Evolutionary conservation across 2,329 filamentous ascomycete genomes (phyloP), one percentile per base, ranked within the genome.

Genomic region (Fusarium oxysporum): DNA sequence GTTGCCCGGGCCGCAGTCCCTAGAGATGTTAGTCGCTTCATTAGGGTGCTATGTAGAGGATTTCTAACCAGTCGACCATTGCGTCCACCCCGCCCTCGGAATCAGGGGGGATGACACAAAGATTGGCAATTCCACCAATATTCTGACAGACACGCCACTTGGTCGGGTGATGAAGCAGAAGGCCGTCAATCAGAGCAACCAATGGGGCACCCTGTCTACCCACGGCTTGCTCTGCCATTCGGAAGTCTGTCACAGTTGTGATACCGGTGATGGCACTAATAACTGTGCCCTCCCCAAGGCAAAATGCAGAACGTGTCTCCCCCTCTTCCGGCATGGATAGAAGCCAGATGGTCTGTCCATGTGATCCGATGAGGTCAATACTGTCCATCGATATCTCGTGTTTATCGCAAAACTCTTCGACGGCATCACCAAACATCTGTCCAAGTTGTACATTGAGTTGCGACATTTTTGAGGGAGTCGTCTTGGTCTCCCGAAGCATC

Each of bases 111-210:
- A 90, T 87, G 78, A 90, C 89, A 79, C 85, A 90, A 30, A 90
- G 85, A 70, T 88, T 90, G 32, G 86, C 86, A 50, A 91, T 89
- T 37, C 89, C 87, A 48, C 87, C 87, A 58, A 90, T 90, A 74
- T 90, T 90, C 74, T 90, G 86, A 76, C 88, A 90, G 8, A 86
- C 87, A 47, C 89, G 85, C 30, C 88, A 81, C 77, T 89, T 89
- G 8, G 79, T 86, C 0, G 87, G 86, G 72, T 91, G 87, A 71
- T 88, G 86, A 23, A 91, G 82, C 14, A 90, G 74, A 8, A 90
- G 80, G 1, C 85, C 83, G 71, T 91, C 87, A 73, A 91, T 88
- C 72, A 90, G 89, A 25, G 85, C 87, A 63, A 88, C 86, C 21
- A 90, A 82, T 1, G 88, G 87, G 4, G 87, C 86, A 8, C 86